Evolutionary conservation across 345 rosid species (phyloP).

Genomic region (Corchorus olitorius): DNA sequence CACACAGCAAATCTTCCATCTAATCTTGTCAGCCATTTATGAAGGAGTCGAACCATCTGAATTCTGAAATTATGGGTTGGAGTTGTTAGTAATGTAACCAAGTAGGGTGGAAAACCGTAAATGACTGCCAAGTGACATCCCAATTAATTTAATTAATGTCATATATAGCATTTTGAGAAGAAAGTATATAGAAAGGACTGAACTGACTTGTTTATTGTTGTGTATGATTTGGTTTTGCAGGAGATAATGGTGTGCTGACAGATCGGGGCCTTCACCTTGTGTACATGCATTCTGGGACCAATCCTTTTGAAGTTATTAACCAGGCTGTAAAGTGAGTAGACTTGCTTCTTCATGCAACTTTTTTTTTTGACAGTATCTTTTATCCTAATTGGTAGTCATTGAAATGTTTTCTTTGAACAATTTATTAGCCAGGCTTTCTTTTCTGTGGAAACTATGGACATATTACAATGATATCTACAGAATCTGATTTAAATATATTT

Average conservation of each 20-base stretch:
- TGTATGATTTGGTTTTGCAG: constrained; percentile 59
- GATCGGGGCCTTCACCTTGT: constrained; percentile 81
- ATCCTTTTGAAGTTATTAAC: constrained; percentile 92
- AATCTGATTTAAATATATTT: background rate
- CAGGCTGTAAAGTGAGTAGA: constrained; percentile 84
- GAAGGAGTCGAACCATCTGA: constrained; percentile 20
- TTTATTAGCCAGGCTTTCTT: background rate
- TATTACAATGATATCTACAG: background rate
- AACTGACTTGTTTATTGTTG: constrained; percentile 38
- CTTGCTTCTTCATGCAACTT: background rate
- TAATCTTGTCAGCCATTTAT: constrained; percentile 22
- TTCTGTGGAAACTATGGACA: background rate
- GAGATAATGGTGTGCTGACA: constrained; percentile 88
- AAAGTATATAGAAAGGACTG: constrained; percentile 35
- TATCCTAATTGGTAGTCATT: background rate
- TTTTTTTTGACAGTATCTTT: background rate
- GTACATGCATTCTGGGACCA: constrained; percentile 92
- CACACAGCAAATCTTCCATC: constrained; percentile 23
- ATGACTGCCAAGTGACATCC: constrained; percentile 16
- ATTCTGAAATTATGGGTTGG: constrained; percentile 26
- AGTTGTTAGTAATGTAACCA: constrained; percentile 35
- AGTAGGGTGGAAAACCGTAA: constrained; percentile 30
- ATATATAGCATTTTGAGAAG: constrained; percentile 32
- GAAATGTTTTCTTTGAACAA: background rate
- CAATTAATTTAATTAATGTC: constrained; percentile 29